A percentile compares a stretch with the other conserved stretches of the same genome.
These are phyloP conservation scores for Epichloe typhina DNA, from an alignment of 2,329 filamentous ascomycete genomes.

Conservation along the genomic window DNA sequence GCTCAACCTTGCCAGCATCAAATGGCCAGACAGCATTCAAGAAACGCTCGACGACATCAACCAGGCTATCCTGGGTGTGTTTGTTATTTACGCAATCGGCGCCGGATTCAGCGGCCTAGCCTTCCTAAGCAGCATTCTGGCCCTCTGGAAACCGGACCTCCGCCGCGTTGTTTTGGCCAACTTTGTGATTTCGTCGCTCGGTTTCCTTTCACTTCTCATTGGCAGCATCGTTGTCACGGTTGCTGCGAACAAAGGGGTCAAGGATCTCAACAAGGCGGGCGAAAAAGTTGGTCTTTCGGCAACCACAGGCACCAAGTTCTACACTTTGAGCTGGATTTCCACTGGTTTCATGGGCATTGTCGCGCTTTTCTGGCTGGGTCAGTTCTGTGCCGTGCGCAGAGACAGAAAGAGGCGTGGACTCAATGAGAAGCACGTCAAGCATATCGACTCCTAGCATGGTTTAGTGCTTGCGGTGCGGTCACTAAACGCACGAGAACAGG, in stretches of 20 bases:
- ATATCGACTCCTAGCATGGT: not conserved
- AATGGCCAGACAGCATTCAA: constrained; percentile 30
- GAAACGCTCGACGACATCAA: constrained; percentile 37
- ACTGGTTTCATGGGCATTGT: constrained; percentile 29
- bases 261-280: constrained; percentile 29
- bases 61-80: constrained; percentile 31
- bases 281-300: constrained; percentile 32
- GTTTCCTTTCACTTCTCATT: constrained; percentile 23
- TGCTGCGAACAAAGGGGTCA: constrained; percentile 25
- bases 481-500: not conserved
- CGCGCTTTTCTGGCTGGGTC: constrained; percentile 27
- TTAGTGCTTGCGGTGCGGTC: too few species aligned
- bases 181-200: constrained; percentile 22
- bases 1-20: constrained; percentile 31
- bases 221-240: constrained; percentile 31
- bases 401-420: constrained; percentile 9
- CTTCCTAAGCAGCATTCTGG: constrained; percentile 25
- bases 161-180: constrained; percentile 21
- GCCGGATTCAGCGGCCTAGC: constrained; percentile 28
- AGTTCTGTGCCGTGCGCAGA: constrained; percentile 18
- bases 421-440: not conserved
- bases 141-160: constrained; percentile 20
- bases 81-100: constrained; percentile 34
- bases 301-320: constrained; percentile 28
- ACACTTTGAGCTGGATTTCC: constrained; percentile 33